Evolutionary conservation across 257 asterid genomes (phyloP), one percentile per base, ranked within the genome.

Genomic region (Vinca minor): DNA sequence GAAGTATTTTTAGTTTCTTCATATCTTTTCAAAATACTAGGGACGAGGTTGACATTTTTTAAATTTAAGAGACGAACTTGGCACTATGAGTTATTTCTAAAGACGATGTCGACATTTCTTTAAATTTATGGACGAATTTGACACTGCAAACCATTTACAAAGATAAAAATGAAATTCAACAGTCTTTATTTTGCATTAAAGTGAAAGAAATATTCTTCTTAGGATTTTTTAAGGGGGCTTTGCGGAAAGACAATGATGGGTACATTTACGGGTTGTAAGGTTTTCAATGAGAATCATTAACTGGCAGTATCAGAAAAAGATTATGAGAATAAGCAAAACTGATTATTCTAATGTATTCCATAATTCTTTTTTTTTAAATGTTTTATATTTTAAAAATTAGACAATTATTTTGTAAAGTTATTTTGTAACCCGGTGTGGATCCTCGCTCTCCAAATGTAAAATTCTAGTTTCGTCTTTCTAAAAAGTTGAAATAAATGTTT

Each of bases 241-340:
- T 78, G 61, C 55, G 74, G 78, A 78, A 78, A 74, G 78, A 63
- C n/a, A 67, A 65, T 69, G 73, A 74, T 21, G 66, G 74, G 78
- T 74, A 74, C 80, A 74, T 63, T 74, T 74, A 74, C 67, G 83
- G 80, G 71, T 44, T 65, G 75, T 74, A 62, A 68, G 71, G 76
- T 68, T 53, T 58, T 67, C 72, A 2, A 34, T 25, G 2, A 41
- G 50, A 25, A 39, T 42, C 26, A 62, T 39, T 73, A 45, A 70
- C 55, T 63, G 72, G 68, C 64, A 60, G 76, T 77, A 65, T 69
- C 66, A 69, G 36, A 29, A 59, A 36, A 58, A 58, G 45, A 66
- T 2, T 32, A 26, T 17, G 36, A 53, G 45, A 14, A 23, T 10
- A 32, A 52, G 11, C 12, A 25, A 66, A 60, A 61, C 34, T 60